Base-by-base conservation (phyloP, 257 asterid genomes). In the Solanum appendiculatum region DNA sequence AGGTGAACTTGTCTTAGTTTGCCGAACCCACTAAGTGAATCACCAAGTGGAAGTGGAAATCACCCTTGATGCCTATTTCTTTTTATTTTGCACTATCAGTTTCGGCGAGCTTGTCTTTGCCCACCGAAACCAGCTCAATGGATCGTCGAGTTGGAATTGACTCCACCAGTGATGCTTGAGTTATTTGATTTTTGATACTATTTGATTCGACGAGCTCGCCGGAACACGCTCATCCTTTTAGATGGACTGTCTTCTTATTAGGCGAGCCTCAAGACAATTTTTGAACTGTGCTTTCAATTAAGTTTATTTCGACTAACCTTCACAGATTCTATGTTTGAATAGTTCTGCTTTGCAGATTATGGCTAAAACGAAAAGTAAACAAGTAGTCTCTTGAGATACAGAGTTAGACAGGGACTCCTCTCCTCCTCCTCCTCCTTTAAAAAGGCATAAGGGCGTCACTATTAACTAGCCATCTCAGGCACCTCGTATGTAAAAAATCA, bases 191-290 rank as follows among this genome's bases (percentile, higher is more conserved):
- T 18, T 51, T 0, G n/a, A 2, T 51, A 18, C 4, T 51, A 1
- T 51, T n/a, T 7, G 15, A 15, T 51, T 51, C 1, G 1, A 10
- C 1, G 60, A 18, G 60, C 60, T 51, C 60, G 6, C 23, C 6
- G 3, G 18, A 16, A 7, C 8, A 5, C 21, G 1, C 3, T 5
- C 60, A 51, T 51, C 9, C 0, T 18, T 0, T 51, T 51, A 51
- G 60, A n/a, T 0, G 9, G 9, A 51, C 0, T 2, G 2, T 0
- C 0, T 51, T 51, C n/a, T 51, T 2, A 18, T 6, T 51, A 0
- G 10, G 23, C 1, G 10, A 18, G n/a, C n/a, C 60, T 51, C 0
- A 18, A 0, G 15, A 51, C 10, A 51, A 13, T 51, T 51, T 51
- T 6, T 51, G 3, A 51, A 51, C 1, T 51, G 9, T 51, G 60